phyloP scores from a whole-genome alignment of 1,139 yeast species.

The Sugiyamaella neomexicana region DNA sequence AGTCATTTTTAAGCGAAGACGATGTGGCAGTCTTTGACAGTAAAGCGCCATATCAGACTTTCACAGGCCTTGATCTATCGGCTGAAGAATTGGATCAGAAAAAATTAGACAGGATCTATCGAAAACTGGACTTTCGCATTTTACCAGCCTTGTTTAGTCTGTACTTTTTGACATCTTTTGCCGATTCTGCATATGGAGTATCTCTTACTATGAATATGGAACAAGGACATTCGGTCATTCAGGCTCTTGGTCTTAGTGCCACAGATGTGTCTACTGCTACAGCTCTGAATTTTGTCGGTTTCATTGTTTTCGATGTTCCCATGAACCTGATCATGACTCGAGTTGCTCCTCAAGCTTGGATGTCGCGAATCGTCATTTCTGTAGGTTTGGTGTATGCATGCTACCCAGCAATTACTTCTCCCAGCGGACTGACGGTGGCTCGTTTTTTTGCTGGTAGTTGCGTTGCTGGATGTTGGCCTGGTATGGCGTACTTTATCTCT shows the following conservation, averaged over 20 bases:
- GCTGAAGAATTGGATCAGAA: conserved; percentile 26
- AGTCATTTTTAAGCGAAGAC: conserved; percentile 9
- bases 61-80: background rate
- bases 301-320: conserved; percentile 80
- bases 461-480: conserved; percentile 95
- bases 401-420: conserved; percentile 56
- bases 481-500: conserved; percentile 79
- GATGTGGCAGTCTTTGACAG: conserved; percentile 8
- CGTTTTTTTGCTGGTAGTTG: conserved; percentile 76
- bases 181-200: conserved; percentile 73
- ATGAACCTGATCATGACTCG: conserved; percentile 85
- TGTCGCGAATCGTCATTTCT: conserved; percentile 71
- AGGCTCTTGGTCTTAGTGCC: conserved; percentile 52
- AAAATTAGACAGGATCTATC: conserved; percentile 58
- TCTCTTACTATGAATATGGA: conserved; percentile 77
- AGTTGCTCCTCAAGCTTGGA: conserved; percentile 82
- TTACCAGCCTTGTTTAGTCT: conserved; percentile 83
- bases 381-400: conserved; percentile 79
- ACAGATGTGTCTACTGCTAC: conserved; percentile 72
- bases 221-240: conserved; percentile 61
- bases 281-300: conserved; percentile 81
- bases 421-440: conserved; percentile 65
- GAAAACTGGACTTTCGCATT: conserved; percentile 66
- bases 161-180: conserved; percentile 78
- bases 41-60: conserved; percentile 6